Evolutionary conservation across 1,139 yeast species (phyloP), one percentile per base, ranked within the genome.

Genomic region (Taphrina deformans): DNA sequence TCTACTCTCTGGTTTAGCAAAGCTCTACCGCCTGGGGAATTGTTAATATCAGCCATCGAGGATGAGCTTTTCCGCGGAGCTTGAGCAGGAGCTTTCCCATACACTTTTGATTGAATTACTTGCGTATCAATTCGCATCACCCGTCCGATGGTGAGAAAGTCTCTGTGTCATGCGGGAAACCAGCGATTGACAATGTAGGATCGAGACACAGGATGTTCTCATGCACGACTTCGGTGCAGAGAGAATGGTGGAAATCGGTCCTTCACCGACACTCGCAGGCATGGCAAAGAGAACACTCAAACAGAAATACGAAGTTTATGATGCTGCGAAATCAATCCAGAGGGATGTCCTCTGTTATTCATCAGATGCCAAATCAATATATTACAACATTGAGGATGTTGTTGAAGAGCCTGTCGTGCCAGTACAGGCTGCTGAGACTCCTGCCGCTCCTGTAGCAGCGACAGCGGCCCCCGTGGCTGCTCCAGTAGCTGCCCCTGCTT

Each of bases 91-190:
- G 77, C 85, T 93, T 72, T 96, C 99, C 71, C 98, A 93, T 77
- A 87, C 91, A 70, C 83, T 93, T 72, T 83, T 93, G 76, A 91
- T 97, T 27, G 99, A 93, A 83, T 85, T 93, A 73, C 83, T 93
- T 79, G 98, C 99, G 61, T 93, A 92, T 80, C 99, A 93, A 79
- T 93, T 93, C 75, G 99, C 99, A 55, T 92, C 98, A 69, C 99
- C 99, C 58, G 99, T 93, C 71, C 87, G 98, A 83, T 93, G 99
- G 98, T 59, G 26, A 48, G 56, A 21, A n/a, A 10, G n/a, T 7
- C 6, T n/a, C 16, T 27, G 41, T 31, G 18, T 12, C 26, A 12
- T 38, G 14, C 18, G 5, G 5, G 5, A 4, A n/a, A 14, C 41
- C 18, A 14, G 41, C 33, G 41, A 29, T 21, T 48, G 35, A 48